These are phyloP conservation scores for Daphne laureola DNA, from an alignment of 441 rosid genomes.

Conservation along the genomic window DNA sequence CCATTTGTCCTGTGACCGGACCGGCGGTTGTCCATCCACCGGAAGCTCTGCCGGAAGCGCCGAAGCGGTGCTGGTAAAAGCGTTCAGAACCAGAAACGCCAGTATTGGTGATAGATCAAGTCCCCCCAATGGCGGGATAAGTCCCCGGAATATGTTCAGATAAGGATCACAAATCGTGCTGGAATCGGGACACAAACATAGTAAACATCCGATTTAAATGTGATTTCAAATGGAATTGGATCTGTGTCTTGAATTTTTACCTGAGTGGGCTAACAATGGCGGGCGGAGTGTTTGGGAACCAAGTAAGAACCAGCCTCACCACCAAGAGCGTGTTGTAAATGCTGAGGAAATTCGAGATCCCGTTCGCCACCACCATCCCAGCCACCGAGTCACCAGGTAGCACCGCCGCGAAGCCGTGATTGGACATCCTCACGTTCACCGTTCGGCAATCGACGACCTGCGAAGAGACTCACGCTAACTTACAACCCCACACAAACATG, in stretches of 20 bases:
- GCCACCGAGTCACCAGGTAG: conserved; percentile 86
- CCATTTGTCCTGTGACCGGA: conserved; percentile 61
- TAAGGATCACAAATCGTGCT: conserved; percentile 93
- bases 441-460: conserved; percentile 40
- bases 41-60: conserved; percentile 93
- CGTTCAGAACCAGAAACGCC: conserved; percentile 75
- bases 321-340: conserved; percentile 74
- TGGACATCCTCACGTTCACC: conserved; percentile 26
- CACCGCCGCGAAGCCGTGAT: conserved; percentile 69
- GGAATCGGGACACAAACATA: conserved; percentile 14
- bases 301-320: conserved; percentile 79
- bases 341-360: conserved; percentile 64
- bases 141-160: conserved; percentile 87
- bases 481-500: neutral
- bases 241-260: conserved; percentile 19
- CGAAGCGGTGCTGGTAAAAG: conserved; percentile 70
- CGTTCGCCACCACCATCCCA: conserved; percentile 78
- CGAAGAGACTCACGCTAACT: neutral
- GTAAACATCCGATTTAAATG: neutral
- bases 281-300: conserved; percentile 93
- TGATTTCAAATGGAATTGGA: neutral
- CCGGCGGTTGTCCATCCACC: conserved; percentile 22
- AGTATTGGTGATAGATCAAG: conserved; percentile 85
- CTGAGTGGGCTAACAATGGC: conserved; percentile 90
- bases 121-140: conserved; percentile 91